Evolutionary conservation across 805 yeast genomes (phyloP).

Genomic region (Nematodospora valgi): DNA sequence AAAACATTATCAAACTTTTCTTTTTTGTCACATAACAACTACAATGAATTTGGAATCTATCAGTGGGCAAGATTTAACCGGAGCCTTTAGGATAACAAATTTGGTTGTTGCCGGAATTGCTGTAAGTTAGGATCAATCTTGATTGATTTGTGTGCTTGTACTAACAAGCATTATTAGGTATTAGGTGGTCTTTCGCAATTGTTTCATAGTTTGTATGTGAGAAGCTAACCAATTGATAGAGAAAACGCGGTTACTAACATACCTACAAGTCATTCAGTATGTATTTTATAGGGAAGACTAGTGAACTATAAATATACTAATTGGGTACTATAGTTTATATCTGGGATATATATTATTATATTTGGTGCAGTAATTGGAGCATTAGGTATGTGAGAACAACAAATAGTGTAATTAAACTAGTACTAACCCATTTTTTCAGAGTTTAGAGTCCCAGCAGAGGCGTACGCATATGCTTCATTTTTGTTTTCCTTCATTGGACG

Average conservation of each 20-base stretch:
- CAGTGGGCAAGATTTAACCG: constrained; percentile 40
- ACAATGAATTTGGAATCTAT: constrained; percentile 43
- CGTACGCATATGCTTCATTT: constrained; percentile 65
- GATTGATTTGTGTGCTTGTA: background rate
- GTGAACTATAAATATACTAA: constrained; percentile 17
- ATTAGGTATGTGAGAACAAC: constrained; percentile 33
- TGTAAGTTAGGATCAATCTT: constrained; percentile 42
- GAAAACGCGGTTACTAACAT: constrained; percentile 17
- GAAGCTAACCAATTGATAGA: background rate
- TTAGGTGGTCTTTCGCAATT: constrained; percentile 49
- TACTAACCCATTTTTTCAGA: constrained; percentile 23
- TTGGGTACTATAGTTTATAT: constrained; percentile 40
- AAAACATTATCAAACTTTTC: background rate
- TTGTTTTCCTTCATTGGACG: constrained; percentile 72
- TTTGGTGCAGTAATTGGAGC: constrained; percentile 54
- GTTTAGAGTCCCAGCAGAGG: constrained; percentile 53
- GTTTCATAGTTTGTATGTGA: constrained; percentile 46
- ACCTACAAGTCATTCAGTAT: constrained; percentile 27
- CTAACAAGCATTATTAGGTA: constrained; percentile 25
- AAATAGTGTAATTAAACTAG: constrained; percentile 4
- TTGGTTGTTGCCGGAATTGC: constrained; percentile 52
- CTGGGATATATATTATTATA: constrained; percentile 55
- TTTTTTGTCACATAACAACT: background rate
- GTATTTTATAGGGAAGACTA: constrained; percentile 10
- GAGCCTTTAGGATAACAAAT: constrained; percentile 50